Evolutionary conservation across 345 rosid genomes (phyloP).

Genomic region (Bruguiera sexangula): DNA sequence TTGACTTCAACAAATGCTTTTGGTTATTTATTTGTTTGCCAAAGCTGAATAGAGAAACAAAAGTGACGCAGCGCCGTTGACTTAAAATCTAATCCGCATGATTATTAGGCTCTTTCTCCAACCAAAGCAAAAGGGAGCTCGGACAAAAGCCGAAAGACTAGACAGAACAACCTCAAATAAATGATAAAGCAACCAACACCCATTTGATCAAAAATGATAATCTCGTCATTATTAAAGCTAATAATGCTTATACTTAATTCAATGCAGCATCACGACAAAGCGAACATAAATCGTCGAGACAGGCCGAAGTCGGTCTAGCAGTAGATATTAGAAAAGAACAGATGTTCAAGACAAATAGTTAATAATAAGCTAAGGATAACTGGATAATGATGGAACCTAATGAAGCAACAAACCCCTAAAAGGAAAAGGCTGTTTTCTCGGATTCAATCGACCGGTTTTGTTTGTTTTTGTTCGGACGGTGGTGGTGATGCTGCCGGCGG

Average conservation of each 20-base stretch:
- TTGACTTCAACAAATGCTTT: background rate
- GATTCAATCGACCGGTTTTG: constrained; percentile 4
- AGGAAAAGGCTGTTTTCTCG: constrained; percentile 1
- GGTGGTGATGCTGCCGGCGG: background rate
- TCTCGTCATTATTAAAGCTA: constrained; percentile 6
- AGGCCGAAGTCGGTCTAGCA: background rate
- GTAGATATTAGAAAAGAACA: background rate
- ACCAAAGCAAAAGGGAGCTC: background rate
- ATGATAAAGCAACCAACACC: background rate
- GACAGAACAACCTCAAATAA: no score
- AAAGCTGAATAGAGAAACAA: background rate
- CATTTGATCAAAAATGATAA: background rate
- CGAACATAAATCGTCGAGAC: background rate
- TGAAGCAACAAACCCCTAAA: background rate
- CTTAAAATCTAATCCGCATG: constrained; percentile 23
- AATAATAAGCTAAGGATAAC: background rate
- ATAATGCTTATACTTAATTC: constrained; percentile 1
- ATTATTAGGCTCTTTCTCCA: background rate
- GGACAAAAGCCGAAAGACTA: no score
- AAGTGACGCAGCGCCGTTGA: constrained; percentile 26
- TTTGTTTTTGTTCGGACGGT: constrained; percentile 4
- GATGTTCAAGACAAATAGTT: background rate
- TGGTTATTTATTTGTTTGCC: background rate
- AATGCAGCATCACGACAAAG: background rate
- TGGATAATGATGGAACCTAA: background rate